Conservation (phyloP, 768 basidiomycete species). For the Candolleomyces eurysporus region DNA sequence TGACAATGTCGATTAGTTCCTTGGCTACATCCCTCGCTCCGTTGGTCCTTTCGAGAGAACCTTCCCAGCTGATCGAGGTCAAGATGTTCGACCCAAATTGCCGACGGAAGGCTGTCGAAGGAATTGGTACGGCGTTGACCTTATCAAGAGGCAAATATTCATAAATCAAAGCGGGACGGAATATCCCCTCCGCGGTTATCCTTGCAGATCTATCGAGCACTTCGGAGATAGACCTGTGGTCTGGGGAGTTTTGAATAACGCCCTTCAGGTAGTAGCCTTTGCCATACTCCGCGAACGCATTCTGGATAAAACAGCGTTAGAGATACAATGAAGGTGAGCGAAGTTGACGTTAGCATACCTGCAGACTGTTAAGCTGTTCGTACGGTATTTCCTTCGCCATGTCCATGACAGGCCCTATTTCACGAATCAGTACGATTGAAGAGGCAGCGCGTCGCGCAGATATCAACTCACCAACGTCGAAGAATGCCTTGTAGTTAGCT, state of each 20-base stretch:
- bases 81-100: slow-evolving; percentile 31
- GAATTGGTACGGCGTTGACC: slow-evolving; percentile 32
- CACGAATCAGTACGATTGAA: background rate
- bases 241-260: slow-evolving; percentile 26
- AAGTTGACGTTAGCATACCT: slow-evolving; percentile 22
- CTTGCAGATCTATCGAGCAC: slow-evolving; percentile 29
- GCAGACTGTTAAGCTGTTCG: slow-evolving; percentile 39
- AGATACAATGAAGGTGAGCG: background rate
- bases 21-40: slow-evolving; percentile 27
- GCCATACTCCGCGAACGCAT: slow-evolving; percentile 33
- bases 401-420: slow-evolving; percentile 39
- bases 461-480: slow-evolving; percentile 39
- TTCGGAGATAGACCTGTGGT: slow-evolving; percentile 22
- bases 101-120: slow-evolving; percentile 41
- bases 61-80: slow-evolving; percentile 32
- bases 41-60: slow-evolving; percentile 24
- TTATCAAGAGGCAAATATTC: slow-evolving; percentile 44
- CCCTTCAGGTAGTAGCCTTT: slow-evolving; percentile 42
- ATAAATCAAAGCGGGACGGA: slow-evolving; percentile 27
- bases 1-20: slow-evolving; percentile 29
- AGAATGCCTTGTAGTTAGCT: slow-evolving; percentile 39
- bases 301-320: slow-evolving; percentile 23
- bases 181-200: slow-evolving; percentile 24
- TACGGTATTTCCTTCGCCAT: slow-evolving; percentile 44
- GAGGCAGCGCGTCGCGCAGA: too few relatives aligned